phyloP scores from a whole-genome alignment of 768 basidiomycete species.

The Tricholoma terreum region DNA sequence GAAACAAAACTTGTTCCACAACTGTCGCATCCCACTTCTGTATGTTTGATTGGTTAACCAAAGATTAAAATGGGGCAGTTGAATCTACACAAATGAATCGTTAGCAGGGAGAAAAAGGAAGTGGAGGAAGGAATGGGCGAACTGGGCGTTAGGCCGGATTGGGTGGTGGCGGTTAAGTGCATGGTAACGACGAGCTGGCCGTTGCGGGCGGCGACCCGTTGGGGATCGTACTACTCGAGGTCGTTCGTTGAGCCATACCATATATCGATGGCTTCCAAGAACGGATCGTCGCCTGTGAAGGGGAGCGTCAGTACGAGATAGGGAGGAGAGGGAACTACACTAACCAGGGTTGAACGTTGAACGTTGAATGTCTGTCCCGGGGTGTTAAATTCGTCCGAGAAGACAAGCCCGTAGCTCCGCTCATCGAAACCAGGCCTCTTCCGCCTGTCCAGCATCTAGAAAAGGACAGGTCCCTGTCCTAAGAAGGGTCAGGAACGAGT shows the following conservation, averaged over 20 bases:
- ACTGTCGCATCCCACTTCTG: constrained; percentile 71
- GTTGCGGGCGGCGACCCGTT: constrained; percentile 59
- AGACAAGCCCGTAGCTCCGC: constrained; percentile 59
- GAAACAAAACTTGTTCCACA: too few species aligned
- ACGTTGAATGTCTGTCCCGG: too few species aligned
- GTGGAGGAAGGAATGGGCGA: constrained; percentile 4
- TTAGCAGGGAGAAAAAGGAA: not conserved
- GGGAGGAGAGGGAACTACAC: constrained; percentile 7
- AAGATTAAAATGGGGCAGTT: constrained; percentile 43
- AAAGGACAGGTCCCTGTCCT: constrained; percentile 61
- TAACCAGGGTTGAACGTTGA: constrained; percentile 3
- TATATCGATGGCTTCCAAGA: constrained; percentile 67
- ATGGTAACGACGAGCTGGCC: constrained; percentile 70
- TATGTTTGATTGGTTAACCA: constrained; percentile 57
- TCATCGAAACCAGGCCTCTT: constrained; percentile 78
- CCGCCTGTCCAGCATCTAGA: constrained; percentile 55
- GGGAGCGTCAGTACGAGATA: constrained; percentile 45
- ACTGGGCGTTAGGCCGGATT: constrained; percentile 32
- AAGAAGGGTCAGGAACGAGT: too few species aligned
- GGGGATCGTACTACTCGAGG: constrained; percentile 74
- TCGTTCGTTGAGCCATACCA: constrained; percentile 75
- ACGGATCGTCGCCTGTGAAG: constrained; percentile 55
- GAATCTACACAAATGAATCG: too few species aligned
- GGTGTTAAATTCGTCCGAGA: constrained; percentile 65
- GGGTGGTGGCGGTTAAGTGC: constrained; percentile 39